Base-by-base conservation (phyloP, 352 stramenopile genomes). In the Pseudoperonospora humuli region DNA sequence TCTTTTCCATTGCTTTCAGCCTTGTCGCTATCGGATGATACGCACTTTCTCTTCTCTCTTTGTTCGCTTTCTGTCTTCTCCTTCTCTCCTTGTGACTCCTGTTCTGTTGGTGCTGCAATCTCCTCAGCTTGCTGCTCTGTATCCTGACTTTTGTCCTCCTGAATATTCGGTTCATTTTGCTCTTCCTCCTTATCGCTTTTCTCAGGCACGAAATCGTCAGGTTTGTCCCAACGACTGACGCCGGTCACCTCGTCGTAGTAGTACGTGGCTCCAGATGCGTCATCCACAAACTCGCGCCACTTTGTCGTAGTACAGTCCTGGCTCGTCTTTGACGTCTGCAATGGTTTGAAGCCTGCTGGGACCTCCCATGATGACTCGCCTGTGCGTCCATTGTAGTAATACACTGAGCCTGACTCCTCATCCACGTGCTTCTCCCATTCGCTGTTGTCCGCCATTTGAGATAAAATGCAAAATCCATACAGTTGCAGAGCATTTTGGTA, bases 371-470 rank as follows among this genome's bases (percentile, higher is more conserved):
- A 80, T 9, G 79, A 84, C 70, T 82, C 72, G 9, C 73, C 71
- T 27, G 82, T 88, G 38, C 37, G 34, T 13, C 38, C 27, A 39
- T 92, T 93, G 75, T 84, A 77, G 62, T 88, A 93, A 45, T 92
- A 92, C 21, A 60, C 27, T 23, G 64, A 60, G 13, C 66, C 43
- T n/a, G 70, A 76, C 20, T 39, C 44, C 25, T 89, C 70, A 51
- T 93, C 79, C 34, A 85, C 54, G 61, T 85, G 67, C 42, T 78
- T 75, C 32, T 84, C 62, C 78, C 78, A 90, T 46, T 70, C 70
- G 32, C 31, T 17, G 49, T 20, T 31, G 13, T 14, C 37, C 36
- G 25, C 39, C 52, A 62, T 61, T 42, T 29, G 21, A 15, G 17
- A 10, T 29, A 28, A 7, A 25, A 11, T 9, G 1, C n/a, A n/a